A percentile compares a stretch with the other conserved stretches of the same genome.
phyloP scores from a whole-genome alignment of 768 basidiomycete genomes.

The Hemileccinum impolitum region DNA sequence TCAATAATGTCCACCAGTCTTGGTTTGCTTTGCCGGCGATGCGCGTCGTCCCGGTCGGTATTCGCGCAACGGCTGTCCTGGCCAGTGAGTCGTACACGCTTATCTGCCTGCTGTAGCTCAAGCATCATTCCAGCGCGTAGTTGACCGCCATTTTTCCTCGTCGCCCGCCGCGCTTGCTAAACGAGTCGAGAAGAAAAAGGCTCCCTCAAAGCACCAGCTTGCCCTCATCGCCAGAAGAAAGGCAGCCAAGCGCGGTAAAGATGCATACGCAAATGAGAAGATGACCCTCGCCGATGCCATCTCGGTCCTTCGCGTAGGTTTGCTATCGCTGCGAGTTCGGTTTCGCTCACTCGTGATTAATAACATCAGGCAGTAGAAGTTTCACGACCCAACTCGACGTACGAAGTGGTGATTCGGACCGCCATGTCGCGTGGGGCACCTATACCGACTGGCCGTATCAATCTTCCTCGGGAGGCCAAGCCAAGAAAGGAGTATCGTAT shows the following conservation, averaged over 20 bases:
- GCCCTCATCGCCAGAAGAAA: constrained; percentile 63
- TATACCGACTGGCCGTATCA: constrained; percentile 87
- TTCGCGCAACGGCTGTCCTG: constrained; percentile 40
- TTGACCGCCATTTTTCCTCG: constrained; percentile 46
- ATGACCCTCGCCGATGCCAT: constrained; percentile 66
- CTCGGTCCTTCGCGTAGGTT: constrained; percentile 63
- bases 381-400: constrained; percentile 67
- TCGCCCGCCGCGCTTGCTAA: constrained; percentile 42
- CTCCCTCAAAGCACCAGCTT: constrained; percentile 66
- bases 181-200: constrained; percentile 53
- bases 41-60: too few relatives aligned
- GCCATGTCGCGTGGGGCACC: constrained; percentile 73
- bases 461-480: constrained; percentile 79
- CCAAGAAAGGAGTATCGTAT: constrained; percentile 68
- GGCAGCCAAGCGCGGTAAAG: constrained; percentile 50
- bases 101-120: neutral
- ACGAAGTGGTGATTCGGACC: constrained; percentile 80
- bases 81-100: constrained; percentile 4
- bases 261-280: constrained; percentile 61
- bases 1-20: constrained; percentile 24
- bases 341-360: constrained; percentile 1
- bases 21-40: constrained; percentile 24
- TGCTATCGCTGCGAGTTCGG: neutral
- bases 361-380: constrained; percentile 74
- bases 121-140: neutral